These are phyloP conservation scores for Ogataea pignaliae DNA, from an alignment of 805 yeast genomes.

Conservation along the genomic window DNA sequence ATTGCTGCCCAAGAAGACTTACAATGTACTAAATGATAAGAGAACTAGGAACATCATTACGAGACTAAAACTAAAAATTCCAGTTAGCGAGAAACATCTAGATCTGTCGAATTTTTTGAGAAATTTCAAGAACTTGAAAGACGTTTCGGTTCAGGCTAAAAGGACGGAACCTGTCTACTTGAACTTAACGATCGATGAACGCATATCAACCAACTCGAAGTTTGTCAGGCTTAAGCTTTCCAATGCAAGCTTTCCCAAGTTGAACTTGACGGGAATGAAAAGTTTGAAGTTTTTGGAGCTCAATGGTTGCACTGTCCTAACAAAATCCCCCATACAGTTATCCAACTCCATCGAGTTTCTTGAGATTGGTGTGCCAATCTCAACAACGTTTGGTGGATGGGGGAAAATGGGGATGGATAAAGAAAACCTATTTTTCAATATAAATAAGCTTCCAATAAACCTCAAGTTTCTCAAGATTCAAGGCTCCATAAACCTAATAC, in stretches of 20 bases:
- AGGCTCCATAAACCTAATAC: not conserved
- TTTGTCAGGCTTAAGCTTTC: not conserved
- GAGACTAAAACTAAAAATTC: not conserved
- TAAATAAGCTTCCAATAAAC: not conserved
- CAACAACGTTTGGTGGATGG: not conserved
- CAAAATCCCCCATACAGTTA: not conserved
- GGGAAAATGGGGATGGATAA: not conserved
- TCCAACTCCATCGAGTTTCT: not conserved
- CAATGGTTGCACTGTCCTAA: not conserved
- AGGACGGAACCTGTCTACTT: not conserved
- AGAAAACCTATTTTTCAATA: not conserved
- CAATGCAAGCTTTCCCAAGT: not conserved
- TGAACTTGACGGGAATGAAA: not conserved
- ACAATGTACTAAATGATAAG: not conserved
- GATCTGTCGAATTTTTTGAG: constrained; percentile 1
- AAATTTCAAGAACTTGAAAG: constrained; percentile 1
- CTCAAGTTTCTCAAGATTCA: not conserved
- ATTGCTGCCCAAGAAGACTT: not conserved
- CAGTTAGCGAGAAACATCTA: not conserved
- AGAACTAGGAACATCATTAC: not conserved
- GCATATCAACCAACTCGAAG: not conserved
- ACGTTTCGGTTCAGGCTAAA: not conserved
- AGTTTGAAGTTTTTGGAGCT: not conserved
- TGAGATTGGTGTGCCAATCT: not conserved
- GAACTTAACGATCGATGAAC: not conserved